A percentile compares a stretch with the other conserved stretches of the same genome.
These are phyloP conservation scores for Phoenix roebelenii DNA, from an alignment of 176 grass and related monocot genomes.

Conservation along the genomic window DNA sequence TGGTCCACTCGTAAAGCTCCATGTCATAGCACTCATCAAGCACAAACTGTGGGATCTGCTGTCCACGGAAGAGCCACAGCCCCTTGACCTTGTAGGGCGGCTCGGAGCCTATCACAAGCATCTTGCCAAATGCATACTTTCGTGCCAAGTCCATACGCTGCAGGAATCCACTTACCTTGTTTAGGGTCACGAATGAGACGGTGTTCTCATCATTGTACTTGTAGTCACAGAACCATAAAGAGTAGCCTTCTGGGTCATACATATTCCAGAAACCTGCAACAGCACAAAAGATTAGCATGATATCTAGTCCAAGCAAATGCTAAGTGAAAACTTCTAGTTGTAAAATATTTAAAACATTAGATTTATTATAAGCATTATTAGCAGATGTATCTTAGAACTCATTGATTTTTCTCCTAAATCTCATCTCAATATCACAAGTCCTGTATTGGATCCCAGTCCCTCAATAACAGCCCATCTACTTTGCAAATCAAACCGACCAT, in stretches of 20 bases:
- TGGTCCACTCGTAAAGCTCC: constrained; percentile 77
- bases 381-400: too few relatives aligned
- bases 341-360: too few relatives aligned
- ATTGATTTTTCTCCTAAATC: too few relatives aligned
- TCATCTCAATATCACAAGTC: too few relatives aligned
- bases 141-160: constrained; percentile 89
- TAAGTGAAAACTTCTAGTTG: too few relatives aligned
- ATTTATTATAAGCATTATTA: too few relatives aligned
- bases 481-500: too few relatives aligned
- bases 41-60: constrained; percentile 63
- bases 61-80: constrained; percentile 70
- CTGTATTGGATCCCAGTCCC: too few relatives aligned
- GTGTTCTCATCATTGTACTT: constrained; percentile 97
- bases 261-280: constrained; percentile 96
- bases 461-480: too few relatives aligned
- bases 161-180: constrained; percentile 93
- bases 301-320: background rate
- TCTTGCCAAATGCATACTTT: constrained; percentile 86
- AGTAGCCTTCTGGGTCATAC: constrained; percentile 96
- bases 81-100: constrained; percentile 78
- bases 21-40: constrained; percentile 78
- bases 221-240: constrained; percentile 97
- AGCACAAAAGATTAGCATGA: background rate
- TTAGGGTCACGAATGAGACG: constrained; percentile 73
- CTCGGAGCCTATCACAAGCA: constrained; percentile 59